Conservation (phyloP, 176 grass and related monocot genomes). For the Microstegium vimineum region DNA sequence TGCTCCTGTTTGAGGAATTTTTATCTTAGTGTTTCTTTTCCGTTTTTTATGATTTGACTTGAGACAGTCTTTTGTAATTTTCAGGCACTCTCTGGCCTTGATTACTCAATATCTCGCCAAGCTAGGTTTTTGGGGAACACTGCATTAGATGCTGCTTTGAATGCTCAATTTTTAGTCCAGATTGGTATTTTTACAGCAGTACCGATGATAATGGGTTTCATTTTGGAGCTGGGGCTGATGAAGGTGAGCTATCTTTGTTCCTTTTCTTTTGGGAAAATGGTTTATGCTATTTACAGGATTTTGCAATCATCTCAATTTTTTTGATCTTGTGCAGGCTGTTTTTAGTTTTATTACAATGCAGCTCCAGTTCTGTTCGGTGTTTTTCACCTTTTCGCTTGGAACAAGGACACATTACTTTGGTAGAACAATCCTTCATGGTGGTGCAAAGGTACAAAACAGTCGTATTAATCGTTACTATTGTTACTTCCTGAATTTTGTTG, state of each 20-base stretch:
- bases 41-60: not conserved
- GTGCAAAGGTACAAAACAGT: constrained; percentile 59
- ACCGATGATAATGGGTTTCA: constrained; percentile 96
- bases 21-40: not conserved
- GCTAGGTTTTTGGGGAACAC: constrained; percentile 68
- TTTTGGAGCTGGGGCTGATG: constrained; percentile 76
- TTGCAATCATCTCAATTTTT: constrained; percentile 1
- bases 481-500: constrained; percentile 21
- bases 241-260: constrained; percentile 40
- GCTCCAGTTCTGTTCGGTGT: constrained; percentile 90
- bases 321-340: constrained; percentile 59
- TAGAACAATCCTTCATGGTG: constrained; percentile 98
- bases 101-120: constrained; percentile 62
- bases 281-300: not conserved
- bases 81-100: constrained; percentile 95
- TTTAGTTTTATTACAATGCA: constrained; percentile 94
- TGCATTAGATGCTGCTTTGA: constrained; percentile 89
- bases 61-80: constrained; percentile 15
- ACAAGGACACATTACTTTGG: constrained; percentile 98
- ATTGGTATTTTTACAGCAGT: constrained; percentile 97
- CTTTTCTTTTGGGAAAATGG: not conserved
- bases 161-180: constrained; percentile 95
- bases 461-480: not conserved
- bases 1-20: not conserved
- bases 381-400: constrained; percentile 98